A percentile compares a stretch with the other conserved stretches of the same genome.
These are phyloP conservation scores for Syzygium aromaticum DNA, from an alignment of 345 rosid genomes.

Conservation along the genomic window DNA sequence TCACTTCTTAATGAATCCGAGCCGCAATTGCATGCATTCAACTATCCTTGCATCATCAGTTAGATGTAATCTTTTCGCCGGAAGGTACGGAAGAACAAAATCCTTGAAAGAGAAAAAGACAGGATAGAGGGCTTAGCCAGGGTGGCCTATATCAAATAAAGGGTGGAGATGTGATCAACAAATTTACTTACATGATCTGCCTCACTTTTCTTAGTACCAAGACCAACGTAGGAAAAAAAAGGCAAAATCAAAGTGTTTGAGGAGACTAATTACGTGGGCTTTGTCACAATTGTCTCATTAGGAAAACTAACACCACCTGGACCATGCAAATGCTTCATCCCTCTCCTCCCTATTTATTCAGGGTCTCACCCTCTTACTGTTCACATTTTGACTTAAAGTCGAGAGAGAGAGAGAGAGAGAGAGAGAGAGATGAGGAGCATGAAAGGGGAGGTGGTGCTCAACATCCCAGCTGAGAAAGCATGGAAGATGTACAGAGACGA, in stretches of 20 bases:
- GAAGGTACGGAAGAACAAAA: not conserved
- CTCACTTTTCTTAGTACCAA: not conserved
- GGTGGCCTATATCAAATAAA: not conserved
- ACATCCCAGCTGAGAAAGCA: constrained; percentile 27
- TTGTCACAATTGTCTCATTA: not conserved
- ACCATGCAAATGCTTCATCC: not conserved
- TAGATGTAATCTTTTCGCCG: not conserved
- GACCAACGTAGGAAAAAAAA: not conserved
- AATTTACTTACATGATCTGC: not conserved
- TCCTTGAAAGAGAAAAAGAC: not conserved
- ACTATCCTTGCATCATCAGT: not conserved
- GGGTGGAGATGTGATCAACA: not conserved
- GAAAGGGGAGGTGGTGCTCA: constrained; percentile 31
- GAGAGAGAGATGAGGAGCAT: constrained; percentile 13
- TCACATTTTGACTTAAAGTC: not conserved
- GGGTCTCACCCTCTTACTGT: not conserved
- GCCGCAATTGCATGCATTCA: not conserved
- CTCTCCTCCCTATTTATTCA: not conserved
- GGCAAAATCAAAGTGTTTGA: not conserved
- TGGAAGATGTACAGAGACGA: constrained; percentile 39
- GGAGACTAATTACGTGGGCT: not conserved
- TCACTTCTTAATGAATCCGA: not conserved
- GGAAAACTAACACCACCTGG: not conserved
- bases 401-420: not conserved
- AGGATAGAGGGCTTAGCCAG: not conserved